Conservation (phyloP, 2,329 filamentous ascomycete species). For the Lasiodiplodia sp. region DNA sequence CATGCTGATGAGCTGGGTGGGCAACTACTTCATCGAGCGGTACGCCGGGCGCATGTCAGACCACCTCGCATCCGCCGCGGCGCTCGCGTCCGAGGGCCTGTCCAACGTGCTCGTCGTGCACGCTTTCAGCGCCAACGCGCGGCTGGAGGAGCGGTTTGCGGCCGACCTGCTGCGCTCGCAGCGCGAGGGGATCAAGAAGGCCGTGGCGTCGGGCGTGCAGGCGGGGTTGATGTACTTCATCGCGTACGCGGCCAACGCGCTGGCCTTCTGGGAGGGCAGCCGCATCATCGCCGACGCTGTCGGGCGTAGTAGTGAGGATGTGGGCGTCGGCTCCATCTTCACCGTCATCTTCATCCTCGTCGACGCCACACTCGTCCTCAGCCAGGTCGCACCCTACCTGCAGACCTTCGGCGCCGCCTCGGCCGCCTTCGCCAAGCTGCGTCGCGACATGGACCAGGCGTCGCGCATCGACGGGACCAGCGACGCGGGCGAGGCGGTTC, state of each 20-base stretch:
- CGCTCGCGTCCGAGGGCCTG: slow-evolving; percentile 69
- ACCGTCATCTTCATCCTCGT: slow-evolving; percentile 64
- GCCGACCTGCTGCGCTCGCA: slow-evolving; percentile 59
- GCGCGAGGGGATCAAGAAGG: slow-evolving; percentile 65
- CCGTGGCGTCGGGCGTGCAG: slow-evolving; percentile 63
- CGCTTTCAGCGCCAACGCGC: slow-evolving; percentile 66
- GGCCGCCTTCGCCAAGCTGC: slow-evolving; percentile 65
- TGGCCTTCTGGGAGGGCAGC: slow-evolving; percentile 74
- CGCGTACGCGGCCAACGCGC: slow-evolving; percentile 70
- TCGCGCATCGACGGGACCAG: slow-evolving; percentile 51
- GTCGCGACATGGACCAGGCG: slow-evolving; percentile 62
- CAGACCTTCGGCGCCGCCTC: slow-evolving; percentile 59
- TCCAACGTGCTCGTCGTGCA: slow-evolving; percentile 69
- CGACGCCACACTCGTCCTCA: slow-evolving; percentile 58
- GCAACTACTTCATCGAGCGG: slow-evolving; percentile 62
- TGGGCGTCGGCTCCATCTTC: slow-evolving; percentile 57
- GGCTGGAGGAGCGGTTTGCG: slow-evolving; percentile 67
- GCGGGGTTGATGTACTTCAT: slow-evolving; percentile 71
- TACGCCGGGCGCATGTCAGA: slow-evolving; percentile 60
- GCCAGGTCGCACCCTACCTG: slow-evolving; percentile 56
- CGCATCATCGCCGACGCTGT: slow-evolving; percentile 58
- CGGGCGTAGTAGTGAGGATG: slow-evolving; percentile 37
- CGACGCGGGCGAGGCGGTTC: slow-evolving; percentile 53
- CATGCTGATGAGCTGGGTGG: slow-evolving; percentile 64
- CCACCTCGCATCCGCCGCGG: slow-evolving; percentile 64